Base-by-base conservation (phyloP, 2,329 filamentous ascomycete genomes). In the Aspergillus sergii region DNA sequence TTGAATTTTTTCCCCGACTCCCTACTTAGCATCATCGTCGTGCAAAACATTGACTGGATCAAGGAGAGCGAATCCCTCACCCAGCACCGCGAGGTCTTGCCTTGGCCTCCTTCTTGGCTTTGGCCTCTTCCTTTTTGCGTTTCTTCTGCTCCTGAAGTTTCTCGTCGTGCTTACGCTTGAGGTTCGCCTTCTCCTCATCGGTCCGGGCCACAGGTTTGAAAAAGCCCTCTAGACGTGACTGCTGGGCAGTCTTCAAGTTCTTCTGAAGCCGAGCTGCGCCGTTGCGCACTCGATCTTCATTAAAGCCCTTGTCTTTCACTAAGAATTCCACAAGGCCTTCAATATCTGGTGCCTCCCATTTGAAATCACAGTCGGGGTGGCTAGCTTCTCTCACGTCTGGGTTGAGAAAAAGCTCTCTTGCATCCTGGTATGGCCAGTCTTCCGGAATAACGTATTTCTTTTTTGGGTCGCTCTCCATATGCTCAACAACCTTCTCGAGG, bases 361-460 rank as follows among this genome's bases (percentile, higher is more conserved):
- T 97, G 84, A 98, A 97, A 76, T 99, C 93, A 78, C 94, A 98
- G 14, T 93, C 88, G 0, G 91, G 88, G 72, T 96, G 87, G 69
- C 96, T 91, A 28, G 94, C 93, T 51, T 86, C 78, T 41, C 91
- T 89, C 30, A 99, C 94, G 70, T 98, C 93, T 0, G 95, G 95
- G 71, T 94, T 85, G 75, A 96, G 89, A 82, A 99, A 98, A 32
- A 99, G 88, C 21, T 93, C 88, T 46, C 96, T 91, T 9, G 95
- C 96, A 72, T 99, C 94, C 71, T 90, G 84, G 78, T 90, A 99
- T 0, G 95, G 95, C 94, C 95, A 99, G 80, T 97, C 92, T n/a
- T 97, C 94, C 0, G 95, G 95, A 14, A 99, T 84, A 0, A 85
- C 86, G 79, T 91, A 97, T 75, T 95, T 96, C 68, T 89, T 85